A percentile compares a stretch with the other conserved stretches of the same genome.
phyloP scores from a whole-genome alignment of 2,329 filamentous ascomycete species.

The Colletotrichum tofieldiae region DNA sequence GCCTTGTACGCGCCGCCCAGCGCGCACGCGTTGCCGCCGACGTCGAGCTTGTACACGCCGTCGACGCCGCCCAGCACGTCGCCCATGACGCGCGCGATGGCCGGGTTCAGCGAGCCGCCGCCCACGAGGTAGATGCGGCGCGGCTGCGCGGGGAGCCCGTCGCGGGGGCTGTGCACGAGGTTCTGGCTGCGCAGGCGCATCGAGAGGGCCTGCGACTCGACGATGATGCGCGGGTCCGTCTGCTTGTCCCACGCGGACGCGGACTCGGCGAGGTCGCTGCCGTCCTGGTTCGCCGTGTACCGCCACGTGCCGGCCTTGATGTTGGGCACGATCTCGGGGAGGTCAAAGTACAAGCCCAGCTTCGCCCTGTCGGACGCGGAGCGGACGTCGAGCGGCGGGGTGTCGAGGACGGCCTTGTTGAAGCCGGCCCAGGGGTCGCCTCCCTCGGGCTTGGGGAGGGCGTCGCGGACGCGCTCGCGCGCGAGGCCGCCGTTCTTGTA shows the following conservation, averaged over 20 bases:
- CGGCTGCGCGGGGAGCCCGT: constrained; percentile 82
- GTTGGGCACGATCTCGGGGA: constrained; percentile 96
- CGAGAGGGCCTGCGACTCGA: constrained; percentile 95
- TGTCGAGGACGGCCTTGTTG: constrained; percentile 79
- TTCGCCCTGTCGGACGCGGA: constrained; percentile 74
- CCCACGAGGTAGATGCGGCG: constrained; percentile 94
- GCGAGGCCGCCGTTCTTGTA: constrained; percentile 98
- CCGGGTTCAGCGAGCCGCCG: constrained; percentile 89
- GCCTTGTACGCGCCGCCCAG: constrained; percentile 96
- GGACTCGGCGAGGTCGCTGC: constrained; percentile 61
- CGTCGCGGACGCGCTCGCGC: constrained; percentile 89
- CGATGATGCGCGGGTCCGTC: constrained; percentile 86
- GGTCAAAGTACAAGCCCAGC: constrained; percentile 93
- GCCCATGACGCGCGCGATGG: constrained; percentile 87
- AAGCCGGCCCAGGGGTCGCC: constrained; percentile 82
- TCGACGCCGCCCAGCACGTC: constrained; percentile 87
- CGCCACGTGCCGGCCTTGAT: constrained; percentile 89
- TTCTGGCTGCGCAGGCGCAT: constrained; percentile 87
- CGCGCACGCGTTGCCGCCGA: constrained; percentile 95
- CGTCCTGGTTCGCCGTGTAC: constrained; percentile 72
- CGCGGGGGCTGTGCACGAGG: constrained; percentile 74
- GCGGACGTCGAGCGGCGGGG: constrained; percentile 78
- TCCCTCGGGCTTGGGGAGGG: constrained; percentile 72
- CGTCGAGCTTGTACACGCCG: constrained; percentile 93
- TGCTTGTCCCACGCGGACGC: constrained; percentile 67